Conservation (phyloP, 805 yeast genomes). For the Saccharomyces paradoxus region DNA sequence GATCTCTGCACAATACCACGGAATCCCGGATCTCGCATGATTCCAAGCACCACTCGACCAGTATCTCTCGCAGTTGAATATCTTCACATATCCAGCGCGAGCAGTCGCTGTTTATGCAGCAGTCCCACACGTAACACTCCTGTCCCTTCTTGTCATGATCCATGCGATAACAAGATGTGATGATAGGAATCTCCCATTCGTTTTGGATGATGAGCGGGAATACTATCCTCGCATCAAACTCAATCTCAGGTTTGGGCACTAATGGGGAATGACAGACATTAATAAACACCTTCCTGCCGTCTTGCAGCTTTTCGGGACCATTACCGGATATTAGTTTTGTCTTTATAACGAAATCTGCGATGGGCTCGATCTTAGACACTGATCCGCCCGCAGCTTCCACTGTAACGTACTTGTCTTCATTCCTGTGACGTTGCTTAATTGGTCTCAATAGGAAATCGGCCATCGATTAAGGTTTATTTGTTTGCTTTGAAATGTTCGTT, state of each 20-base stretch:
- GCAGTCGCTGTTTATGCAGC: constrained; percentile 61
- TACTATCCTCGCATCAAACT: constrained; percentile 49
- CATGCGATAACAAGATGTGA: constrained; percentile 48
- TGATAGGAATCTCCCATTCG: constrained; percentile 81
- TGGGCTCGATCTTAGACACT: constrained; percentile 35
- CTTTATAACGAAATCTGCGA: constrained; percentile 68
- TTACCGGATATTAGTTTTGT: constrained; percentile 39
- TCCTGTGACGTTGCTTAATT: neutral
- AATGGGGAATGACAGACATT: constrained; percentile 62
- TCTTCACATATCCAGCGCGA: constrained; percentile 55
- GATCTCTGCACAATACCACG: constrained; percentile 51
- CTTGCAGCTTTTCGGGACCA: constrained; percentile 17
- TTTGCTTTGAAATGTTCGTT: neutral
- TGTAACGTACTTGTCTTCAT: neutral
- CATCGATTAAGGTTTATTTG: neutral
- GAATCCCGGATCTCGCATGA: constrained; percentile 54
- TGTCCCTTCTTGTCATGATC: constrained; percentile 65
- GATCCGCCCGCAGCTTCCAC: neutral
- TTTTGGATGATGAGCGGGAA: constrained; percentile 58
- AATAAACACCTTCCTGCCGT: constrained; percentile 60
- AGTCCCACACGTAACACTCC: constrained; percentile 62
- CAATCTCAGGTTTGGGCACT: constrained; percentile 55
- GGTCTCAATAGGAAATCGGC: neutral
- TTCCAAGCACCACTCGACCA: constrained; percentile 80
- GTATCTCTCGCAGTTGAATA: constrained; percentile 50